phyloP scores from a whole-genome alignment of 495 filamentous ascomycete species.

The Podospora pseudocomata region DNA sequence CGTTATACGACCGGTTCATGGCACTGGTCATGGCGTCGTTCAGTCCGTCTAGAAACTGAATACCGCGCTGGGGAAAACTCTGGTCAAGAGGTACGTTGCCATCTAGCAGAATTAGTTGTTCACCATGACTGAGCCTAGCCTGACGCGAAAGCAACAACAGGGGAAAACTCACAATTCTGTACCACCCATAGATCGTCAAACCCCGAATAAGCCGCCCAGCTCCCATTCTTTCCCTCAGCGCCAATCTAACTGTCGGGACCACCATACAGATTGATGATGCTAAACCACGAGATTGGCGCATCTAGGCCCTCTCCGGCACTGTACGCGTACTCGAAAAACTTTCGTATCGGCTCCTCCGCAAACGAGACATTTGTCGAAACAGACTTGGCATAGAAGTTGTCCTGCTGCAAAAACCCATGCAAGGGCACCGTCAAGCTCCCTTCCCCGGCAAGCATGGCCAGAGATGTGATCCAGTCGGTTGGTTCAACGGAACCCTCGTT shows the following conservation, averaged over 20 bases:
- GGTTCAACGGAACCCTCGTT: constrained; percentile 4
- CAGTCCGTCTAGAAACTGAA: constrained; percentile 16
- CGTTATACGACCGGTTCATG: constrained; percentile 1
- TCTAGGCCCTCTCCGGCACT: constrained; percentile 4
- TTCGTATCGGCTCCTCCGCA: neutral
- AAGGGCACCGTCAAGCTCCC: constrained; percentile 10
- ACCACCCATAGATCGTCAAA: constrained; percentile 21
- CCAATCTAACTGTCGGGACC: constrained; percentile 19
- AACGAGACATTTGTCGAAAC: constrained; percentile 17
- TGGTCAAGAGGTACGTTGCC: constrained; percentile 1
- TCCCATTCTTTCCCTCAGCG: constrained; percentile 1
- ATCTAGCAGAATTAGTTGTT: neutral
- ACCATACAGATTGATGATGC: constrained; percentile 23
- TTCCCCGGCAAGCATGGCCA: constrained; percentile 9
- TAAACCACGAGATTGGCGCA: constrained; percentile 15
- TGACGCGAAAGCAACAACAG: neutral
- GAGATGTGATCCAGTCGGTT: constrained; percentile 17
- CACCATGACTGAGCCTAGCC: too few species aligned
- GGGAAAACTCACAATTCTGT: constrained; percentile 12
- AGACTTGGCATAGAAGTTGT: constrained; percentile 25
- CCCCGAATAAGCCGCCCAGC: constrained; percentile 19
- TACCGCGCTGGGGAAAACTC: constrained; percentile 10
- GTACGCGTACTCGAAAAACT: constrained; percentile 13
- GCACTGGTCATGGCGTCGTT: constrained; percentile 12
- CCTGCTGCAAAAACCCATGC: constrained; percentile 11